Conservation (phyloP, 441 rosid species). For the Mallotus repandus region DNA sequence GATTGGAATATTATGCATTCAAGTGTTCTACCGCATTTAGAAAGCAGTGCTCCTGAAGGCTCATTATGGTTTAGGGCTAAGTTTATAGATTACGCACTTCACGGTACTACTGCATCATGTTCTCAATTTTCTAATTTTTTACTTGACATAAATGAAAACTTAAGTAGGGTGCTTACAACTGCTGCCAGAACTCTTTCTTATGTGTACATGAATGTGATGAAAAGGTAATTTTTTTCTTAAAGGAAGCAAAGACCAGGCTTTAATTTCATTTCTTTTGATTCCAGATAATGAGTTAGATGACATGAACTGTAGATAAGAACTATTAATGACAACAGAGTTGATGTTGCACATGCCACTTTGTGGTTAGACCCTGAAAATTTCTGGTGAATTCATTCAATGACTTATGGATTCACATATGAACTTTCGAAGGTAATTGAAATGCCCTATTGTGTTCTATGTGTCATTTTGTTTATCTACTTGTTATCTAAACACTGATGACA, state of each 20-base stretch:
- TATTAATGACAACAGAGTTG: too few species aligned
- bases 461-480: too few species aligned
- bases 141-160: background rate
- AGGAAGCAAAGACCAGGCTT: background rate
- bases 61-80: background rate
- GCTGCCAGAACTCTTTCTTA: background rate
- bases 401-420: too few species aligned
- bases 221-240: too few species aligned
- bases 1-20: background rate
- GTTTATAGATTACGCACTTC: background rate
- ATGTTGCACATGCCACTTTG: too few species aligned
- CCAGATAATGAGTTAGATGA: too few species aligned
- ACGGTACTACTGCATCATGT: background rate
- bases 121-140: background rate
- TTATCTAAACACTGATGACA: too few species aligned
- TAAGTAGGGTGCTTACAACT: background rate
- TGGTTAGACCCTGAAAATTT: too few species aligned
- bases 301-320: too few species aligned
- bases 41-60: background rate
- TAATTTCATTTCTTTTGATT: background rate
- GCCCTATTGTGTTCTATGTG: too few species aligned
- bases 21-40: background rate
- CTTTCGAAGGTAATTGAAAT: too few species aligned
- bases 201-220: background rate
- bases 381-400: too few species aligned